A percentile compares a stretch with the other conserved stretches of the same genome.
phyloP scores from a whole-genome alignment of 805 yeast species.

The Pichia eremophila region DNA sequence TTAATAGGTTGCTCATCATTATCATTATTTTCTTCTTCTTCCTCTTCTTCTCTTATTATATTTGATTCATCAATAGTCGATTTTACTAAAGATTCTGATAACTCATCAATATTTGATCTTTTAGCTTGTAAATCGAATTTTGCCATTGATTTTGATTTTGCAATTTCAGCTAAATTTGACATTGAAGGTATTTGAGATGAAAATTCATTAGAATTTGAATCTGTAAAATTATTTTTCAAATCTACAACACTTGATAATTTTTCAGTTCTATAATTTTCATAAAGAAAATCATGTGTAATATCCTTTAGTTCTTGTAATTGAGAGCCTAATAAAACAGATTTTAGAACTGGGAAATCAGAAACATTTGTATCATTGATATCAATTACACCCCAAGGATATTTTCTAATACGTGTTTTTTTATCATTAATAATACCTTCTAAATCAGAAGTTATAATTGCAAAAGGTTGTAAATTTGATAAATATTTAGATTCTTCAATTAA shows the following conservation, averaged over 20 bases:
- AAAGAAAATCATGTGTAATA: constrained; percentile 54
- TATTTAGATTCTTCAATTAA: constrained; percentile 59
- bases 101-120: constrained; percentile 6
- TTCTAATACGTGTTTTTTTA: constrained; percentile 44
- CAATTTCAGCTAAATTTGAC: constrained; percentile 51
- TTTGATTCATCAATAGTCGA: constrained; percentile 10
- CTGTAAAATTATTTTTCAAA: constrained; percentile 22
- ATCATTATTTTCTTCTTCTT: constrained; percentile 6
- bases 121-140: constrained; percentile 13
- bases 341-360: constrained; percentile 46
- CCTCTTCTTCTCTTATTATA: not conserved
- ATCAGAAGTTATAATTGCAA: constrained; percentile 63
- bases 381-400: constrained; percentile 69
- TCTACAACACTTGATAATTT: constrained; percentile 48
- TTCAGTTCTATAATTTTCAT: constrained; percentile 59
- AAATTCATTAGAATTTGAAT: constrained; percentile 17
- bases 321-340: constrained; percentile 47
- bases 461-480: constrained; percentile 60
- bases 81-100: constrained; percentile 5
- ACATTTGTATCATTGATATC: constrained; percentile 43
- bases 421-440: constrained; percentile 45
- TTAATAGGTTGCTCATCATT: not conserved
- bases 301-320: constrained; percentile 59
- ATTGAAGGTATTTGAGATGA: constrained; percentile 40
- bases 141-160: constrained; percentile 27